phyloP scores from a whole-genome alignment of 371 early-diverging fungal genomes.

The Actinomortierella ambigua region DNA sequence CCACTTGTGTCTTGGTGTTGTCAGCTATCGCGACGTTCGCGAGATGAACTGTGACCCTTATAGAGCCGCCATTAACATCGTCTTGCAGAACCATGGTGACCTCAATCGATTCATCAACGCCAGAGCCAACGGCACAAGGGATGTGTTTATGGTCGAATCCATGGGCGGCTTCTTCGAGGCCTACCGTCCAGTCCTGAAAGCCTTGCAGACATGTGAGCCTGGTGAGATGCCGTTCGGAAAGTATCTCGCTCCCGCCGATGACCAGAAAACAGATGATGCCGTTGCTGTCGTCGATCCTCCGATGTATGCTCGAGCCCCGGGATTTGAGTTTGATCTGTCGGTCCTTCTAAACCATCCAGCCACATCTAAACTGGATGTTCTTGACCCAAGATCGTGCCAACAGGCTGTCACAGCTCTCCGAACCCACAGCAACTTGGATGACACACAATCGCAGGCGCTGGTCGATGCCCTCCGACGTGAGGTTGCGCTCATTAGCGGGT shows the following conservation, averaged over 20 bases:
- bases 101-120: too few species aligned
- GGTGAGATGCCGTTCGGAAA: conserved; percentile 18
- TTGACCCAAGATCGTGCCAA: not conserved
- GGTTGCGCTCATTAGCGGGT: conserved; percentile 37
- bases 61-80: not conserved
- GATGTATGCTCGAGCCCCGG: conserved; percentile 23
- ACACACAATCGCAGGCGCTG: conserved; percentile 24
- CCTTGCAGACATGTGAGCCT: conserved; percentile 26
- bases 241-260: conserved; percentile 15
- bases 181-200: conserved; percentile 39
- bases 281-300: conserved; percentile 3
- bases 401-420: not conserved
- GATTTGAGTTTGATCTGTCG: conserved; percentile 21
- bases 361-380: not conserved
- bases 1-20: not conserved
- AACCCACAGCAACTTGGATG: conserved; percentile 7
- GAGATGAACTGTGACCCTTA: not conserved
- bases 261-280: not conserved
- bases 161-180: conserved; percentile 42
- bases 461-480: conserved; percentile 22
- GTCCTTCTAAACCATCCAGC: not conserved
- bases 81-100: too few species aligned
- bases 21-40: not conserved
- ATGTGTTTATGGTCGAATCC: conserved; percentile 33
- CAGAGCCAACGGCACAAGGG: too few species aligned